A percentile compares a stretch with the other conserved stretches of the same genome.
Conservation (phyloP, 2,329 filamentous ascomycete genomes). For the Neofusicoccum sp. region DNA sequence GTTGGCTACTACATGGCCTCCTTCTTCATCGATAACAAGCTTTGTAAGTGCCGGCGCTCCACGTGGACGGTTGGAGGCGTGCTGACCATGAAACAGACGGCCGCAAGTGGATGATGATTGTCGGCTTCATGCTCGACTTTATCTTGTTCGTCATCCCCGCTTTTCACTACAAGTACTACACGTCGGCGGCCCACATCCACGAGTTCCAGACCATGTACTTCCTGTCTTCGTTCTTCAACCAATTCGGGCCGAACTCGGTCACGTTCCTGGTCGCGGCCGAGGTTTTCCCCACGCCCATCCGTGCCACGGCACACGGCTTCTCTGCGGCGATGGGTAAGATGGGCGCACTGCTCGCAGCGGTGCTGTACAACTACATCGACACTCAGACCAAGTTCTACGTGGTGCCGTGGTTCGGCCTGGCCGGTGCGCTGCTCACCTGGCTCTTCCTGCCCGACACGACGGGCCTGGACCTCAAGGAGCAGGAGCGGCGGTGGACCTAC, state of each 20-base stretch:
- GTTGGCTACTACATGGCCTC: slow-evolving; percentile 87
- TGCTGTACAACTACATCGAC: slow-evolving; percentile 94
- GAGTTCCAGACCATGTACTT: slow-evolving; percentile 99
- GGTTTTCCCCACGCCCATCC: slow-evolving; percentile 92
- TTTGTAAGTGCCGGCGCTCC: slow-evolving; percentile 48
- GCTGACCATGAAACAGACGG: slow-evolving; percentile 52
- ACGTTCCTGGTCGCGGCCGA: slow-evolving; percentile 96
- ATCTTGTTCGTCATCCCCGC: slow-evolving; percentile 89
- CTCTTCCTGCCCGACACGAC: slow-evolving; percentile 96
- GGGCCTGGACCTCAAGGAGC: slow-evolving; percentile 93
- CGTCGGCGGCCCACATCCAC: slow-evolving; percentile 66
- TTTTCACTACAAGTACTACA: slow-evolving; percentile 86
- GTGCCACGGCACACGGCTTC: slow-evolving; percentile 90
- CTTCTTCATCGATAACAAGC: slow-evolving; percentile 89
- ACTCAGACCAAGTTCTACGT: slow-evolving; percentile 83
- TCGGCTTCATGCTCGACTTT: slow-evolving; percentile 92
- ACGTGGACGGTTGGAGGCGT: not conserved
- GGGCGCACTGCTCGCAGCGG: slow-evolving; percentile 79
- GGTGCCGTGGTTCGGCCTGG: slow-evolving; percentile 92
- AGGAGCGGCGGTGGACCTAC: slow-evolving; percentile 89
- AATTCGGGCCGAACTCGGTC: slow-evolving; percentile 94
- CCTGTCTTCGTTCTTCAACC: slow-evolving; percentile 97
- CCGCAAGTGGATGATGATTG: slow-evolving; percentile 92
- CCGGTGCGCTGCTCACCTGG: slow-evolving; percentile 76
- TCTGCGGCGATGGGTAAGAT: slow-evolving; percentile 88